Base-by-base conservation (phyloP, 2,329 filamentous ascomycete species). In the Sclerotiophoma versabilis region DNA sequence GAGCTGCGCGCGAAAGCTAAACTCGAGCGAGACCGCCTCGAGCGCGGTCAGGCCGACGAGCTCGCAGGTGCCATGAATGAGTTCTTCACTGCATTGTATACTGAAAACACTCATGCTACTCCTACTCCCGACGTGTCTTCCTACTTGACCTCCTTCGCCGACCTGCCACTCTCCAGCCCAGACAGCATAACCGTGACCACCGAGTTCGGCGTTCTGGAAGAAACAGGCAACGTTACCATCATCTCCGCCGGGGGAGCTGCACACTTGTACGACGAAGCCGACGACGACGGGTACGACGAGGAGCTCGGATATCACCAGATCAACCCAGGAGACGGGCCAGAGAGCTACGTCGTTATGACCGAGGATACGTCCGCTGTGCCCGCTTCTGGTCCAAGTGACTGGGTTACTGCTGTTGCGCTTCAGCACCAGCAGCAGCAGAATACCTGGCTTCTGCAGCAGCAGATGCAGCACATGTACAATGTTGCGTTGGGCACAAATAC, bases 131-230 rank as follows among this genome's bases (percentile, higher is more conserved):
- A 49, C 15, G 10, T 23, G 29, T 29, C 37, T 5, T 15, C 11
- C 3, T 56, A 62, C 22, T 55, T 39, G 37, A 43, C 48, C 17
- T 45, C 42, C 7, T 29, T 48, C 25, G n/a, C 37, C 12, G 55
- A 63, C 0, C 51, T 64, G 2, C 60, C 66, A 4, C 55, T 65
- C 10, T 60, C 67, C 2, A 73, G 67, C 43, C 69, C 70, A 0
- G 72, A 73, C 50, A 67, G 64, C 6, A 74, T 73, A 29, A 73
- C 70, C 0, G 70, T 74, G 0, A 73, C 69, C 1, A 73, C 68
- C 0, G 71, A 69, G 10, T 74, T 74, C 39, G 72, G 71, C 5
- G 70, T 73, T 7, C 54, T 62, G 14, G 63, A 73, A 25, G 72
- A 73, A 39, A 65, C 67, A 0, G 70, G 58, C 32, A 69, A 70